Conservation (phyloP, 1,139 yeast genomes). For the Sugiyamaella pinicola region DNA sequence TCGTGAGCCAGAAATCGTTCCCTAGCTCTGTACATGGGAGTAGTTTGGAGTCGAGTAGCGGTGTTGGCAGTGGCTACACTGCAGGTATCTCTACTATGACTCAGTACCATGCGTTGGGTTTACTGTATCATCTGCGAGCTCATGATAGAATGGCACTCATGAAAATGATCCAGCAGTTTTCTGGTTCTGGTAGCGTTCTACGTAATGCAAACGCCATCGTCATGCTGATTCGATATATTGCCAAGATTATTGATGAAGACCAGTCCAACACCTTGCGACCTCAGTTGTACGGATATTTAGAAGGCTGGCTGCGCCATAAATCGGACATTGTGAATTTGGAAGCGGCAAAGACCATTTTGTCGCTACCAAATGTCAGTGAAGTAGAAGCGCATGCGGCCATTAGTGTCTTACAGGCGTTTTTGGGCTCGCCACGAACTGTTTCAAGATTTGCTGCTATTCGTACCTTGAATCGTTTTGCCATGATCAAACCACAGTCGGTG, state of each 20-base stretch:
- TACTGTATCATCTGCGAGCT: slow-evolving; percentile 81
- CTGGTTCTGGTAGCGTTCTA: slow-evolving; percentile 46
- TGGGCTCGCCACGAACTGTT: slow-evolving; percentile 87
- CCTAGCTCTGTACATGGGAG: slow-evolving; percentile 44
- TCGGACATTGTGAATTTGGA: slow-evolving; percentile 91
- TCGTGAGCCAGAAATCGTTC: slow-evolving; percentile 66
- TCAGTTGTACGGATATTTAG: slow-evolving; percentile 63
- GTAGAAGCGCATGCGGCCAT: slow-evolving; percentile 68
- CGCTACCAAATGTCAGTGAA: slow-evolving; percentile 60
- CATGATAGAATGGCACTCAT: slow-evolving; percentile 94
- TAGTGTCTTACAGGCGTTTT: slow-evolving; percentile 68
- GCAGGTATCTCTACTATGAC: slow-evolving; percentile 62
- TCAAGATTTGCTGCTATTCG: slow-evolving; percentile 93
- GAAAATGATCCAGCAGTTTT: slow-evolving; percentile 82
- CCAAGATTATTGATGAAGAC: slow-evolving; percentile 67
- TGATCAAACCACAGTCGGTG: slow-evolving; percentile 76
- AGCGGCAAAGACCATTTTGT: slow-evolving; percentile 82
- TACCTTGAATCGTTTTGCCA: slow-evolving; percentile 80
- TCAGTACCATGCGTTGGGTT: slow-evolving; percentile 94
- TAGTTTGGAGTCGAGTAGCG: slow-evolving; percentile 22
- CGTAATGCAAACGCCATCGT: slow-evolving; percentile 64
- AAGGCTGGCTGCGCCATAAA: slow-evolving; percentile 75
- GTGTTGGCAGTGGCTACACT: slow-evolving; percentile 38
- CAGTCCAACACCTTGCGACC: slow-evolving; percentile 42
- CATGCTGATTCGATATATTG: slow-evolving; percentile 81